These are phyloP conservation scores for Kwoniella dejecticola DNA, from an alignment of 768 basidiomycete genomes.

Conservation along the genomic window DNA sequence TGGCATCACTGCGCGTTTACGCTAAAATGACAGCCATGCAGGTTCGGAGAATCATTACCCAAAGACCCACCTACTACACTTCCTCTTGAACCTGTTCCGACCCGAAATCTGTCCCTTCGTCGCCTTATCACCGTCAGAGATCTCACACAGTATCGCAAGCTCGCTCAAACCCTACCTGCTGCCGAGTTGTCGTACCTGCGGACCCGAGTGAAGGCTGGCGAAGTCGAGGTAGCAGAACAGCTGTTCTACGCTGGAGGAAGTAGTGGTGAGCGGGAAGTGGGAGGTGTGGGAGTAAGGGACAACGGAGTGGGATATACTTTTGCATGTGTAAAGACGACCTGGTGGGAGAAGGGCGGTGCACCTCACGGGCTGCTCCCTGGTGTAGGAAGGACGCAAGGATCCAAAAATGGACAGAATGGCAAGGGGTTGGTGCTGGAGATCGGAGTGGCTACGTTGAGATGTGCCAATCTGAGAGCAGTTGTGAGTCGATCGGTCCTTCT, in stretches of 20 bases:
- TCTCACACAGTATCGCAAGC: constrained; percentile 47
- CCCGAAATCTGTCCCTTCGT: constrained; percentile 43
- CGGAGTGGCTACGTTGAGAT: constrained; percentile 48
- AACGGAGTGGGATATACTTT: constrained; percentile 48
- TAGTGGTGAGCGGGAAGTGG: constrained; percentile 22
- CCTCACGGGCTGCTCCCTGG: constrained; percentile 42
- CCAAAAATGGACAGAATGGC: constrained; percentile 15
- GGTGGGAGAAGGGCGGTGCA: constrained; percentile 53
- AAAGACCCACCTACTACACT: constrained; percentile 48
- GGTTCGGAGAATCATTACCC: constrained; percentile 44
- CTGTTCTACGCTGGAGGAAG: constrained; percentile 43
- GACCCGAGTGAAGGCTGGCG: constrained; percentile 38
- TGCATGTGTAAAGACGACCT: constrained; percentile 47
- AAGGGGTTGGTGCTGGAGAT: constrained; percentile 52
- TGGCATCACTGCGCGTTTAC: too few relatives aligned
- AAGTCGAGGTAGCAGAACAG: constrained; percentile 41
- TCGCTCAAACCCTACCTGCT: constrained; percentile 48
- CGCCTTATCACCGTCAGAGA: constrained; percentile 48
- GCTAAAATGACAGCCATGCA: not conserved
- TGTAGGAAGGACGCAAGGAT: constrained; percentile 32
- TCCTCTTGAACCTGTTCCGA: constrained; percentile 34
- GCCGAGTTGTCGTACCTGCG: constrained; percentile 50
- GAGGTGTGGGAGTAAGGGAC: constrained; percentile 31
- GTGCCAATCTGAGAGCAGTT: constrained; percentile 51
- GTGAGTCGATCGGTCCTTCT: constrained; percentile 34